A percentile compares a stretch with the other conserved stretches of the same genome.
These are phyloP conservation scores for Stylonectria norvegica DNA, from an alignment of 2,329 filamentous ascomycete genomes.

Conservation along the genomic window DNA sequence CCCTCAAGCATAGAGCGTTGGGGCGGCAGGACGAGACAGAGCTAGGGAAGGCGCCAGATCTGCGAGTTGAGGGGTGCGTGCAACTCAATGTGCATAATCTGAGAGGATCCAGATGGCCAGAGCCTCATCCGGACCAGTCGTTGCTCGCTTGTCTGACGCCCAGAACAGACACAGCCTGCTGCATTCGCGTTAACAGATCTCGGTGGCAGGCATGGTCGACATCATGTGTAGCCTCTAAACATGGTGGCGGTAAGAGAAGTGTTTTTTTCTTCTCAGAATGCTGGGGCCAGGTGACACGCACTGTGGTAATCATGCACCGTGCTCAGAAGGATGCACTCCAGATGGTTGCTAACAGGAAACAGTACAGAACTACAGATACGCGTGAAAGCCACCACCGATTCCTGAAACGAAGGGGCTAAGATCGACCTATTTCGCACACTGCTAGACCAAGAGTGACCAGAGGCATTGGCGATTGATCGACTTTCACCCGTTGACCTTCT, in stretches of 20 bases:
- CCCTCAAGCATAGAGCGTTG: constrained; percentile 6
- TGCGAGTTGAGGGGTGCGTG: constrained; percentile 23
- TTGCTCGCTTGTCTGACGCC: constrained; percentile 25
- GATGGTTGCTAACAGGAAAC: too few relatives aligned
- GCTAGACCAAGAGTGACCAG: too few relatives aligned
- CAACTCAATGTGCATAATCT: constrained; percentile 29
- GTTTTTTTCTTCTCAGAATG: constrained; percentile 2
- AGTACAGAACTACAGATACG: too few relatives aligned
- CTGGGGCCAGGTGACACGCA: constrained; percentile 3
- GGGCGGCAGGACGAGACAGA: constrained; percentile 14
- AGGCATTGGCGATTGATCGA: neutral
- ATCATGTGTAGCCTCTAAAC: constrained; percentile 6
- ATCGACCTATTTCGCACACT: too few relatives aligned
- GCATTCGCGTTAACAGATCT: constrained; percentile 7
- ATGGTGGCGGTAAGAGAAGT: constrained; percentile 7
- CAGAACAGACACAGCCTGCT: constrained; percentile 13
- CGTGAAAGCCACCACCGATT: too few relatives aligned
- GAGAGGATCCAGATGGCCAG: constrained; percentile 19
- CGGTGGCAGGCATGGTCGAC: constrained; percentile 1
- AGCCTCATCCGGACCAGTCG: constrained; percentile 23
- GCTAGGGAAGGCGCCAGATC: constrained; percentile 25
- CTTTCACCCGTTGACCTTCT: neutral
- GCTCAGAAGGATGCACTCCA: too few relatives aligned
- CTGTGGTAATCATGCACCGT: neutral
- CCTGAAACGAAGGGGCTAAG: too few relatives aligned